phyloP scores from a whole-genome alignment of 1,284 basidiomycete genomes.

The Vanrija humicola region DNA sequence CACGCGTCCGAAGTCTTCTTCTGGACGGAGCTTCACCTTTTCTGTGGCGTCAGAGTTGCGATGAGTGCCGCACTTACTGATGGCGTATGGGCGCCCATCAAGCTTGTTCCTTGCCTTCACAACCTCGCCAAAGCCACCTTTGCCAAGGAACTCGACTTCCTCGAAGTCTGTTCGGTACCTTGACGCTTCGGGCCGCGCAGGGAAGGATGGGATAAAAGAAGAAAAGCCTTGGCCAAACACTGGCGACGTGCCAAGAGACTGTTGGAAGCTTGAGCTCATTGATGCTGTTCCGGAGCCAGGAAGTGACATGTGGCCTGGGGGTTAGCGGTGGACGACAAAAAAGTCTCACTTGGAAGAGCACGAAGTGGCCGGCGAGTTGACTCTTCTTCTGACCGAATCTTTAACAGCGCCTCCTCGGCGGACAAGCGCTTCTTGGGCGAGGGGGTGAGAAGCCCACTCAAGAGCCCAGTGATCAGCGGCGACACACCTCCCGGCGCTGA shows the following conservation, averaged over 20 bases:
- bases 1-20: constrained; percentile 78
- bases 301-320: neutral
- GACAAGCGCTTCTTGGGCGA: constrained; percentile 40
- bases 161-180: constrained; percentile 49
- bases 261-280: constrained; percentile 6
- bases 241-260: constrained; percentile 30
- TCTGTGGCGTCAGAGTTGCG: constrained; percentile 56
- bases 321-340: neutral
- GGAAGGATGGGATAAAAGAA: constrained; percentile 23
- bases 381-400: constrained; percentile 29
- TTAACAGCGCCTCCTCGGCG: constrained; percentile 39
- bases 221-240: constrained; percentile 17
- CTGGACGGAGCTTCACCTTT: constrained; percentile 77
- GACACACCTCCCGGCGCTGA: constrained; percentile 26
- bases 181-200: constrained; percentile 23
- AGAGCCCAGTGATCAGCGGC: constrained; percentile 28
- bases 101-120: constrained; percentile 85
- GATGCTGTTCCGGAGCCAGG: constrained; percentile 1
- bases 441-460: constrained; percentile 37
- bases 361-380: constrained; percentile 15
- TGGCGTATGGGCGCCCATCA: constrained; percentile 49
- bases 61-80: constrained; percentile 37
- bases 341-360: constrained; percentile 1
- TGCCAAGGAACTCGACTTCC: constrained; percentile 57
- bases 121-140: constrained; percentile 88